Evolutionary conservation across 1,139 yeast genomes (phyloP).

Genomic region (Hansenula lynferdii): DNA sequence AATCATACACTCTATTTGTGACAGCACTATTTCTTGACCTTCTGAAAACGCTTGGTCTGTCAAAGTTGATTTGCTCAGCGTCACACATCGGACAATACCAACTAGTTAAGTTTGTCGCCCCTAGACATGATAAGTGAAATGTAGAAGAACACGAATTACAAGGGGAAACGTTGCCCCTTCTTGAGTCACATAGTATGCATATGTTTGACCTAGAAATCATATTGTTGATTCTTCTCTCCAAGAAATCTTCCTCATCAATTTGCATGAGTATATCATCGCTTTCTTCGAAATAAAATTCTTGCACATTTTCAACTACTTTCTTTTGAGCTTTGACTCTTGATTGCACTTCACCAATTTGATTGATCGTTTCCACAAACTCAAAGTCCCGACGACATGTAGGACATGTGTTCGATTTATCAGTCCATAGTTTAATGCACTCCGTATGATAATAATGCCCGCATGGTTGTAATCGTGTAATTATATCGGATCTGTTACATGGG

Average conservation of each 20-base stretch:
- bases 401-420: slow-evolving; percentile 44
- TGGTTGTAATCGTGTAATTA: slow-evolving; percentile 35
- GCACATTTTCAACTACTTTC: slow-evolving; percentile 25
- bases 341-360: slow-evolving; percentile 6
- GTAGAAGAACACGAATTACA: slow-evolving; percentile 22
- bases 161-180: slow-evolving; percentile 12
- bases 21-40: slow-evolving; percentile 21
- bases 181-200: slow-evolving; percentile 21
- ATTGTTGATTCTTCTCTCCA: slow-evolving; percentile 14
- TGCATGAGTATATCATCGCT: slow-evolving; percentile 11
- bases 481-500: slow-evolving; percentile 8
- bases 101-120: slow-evolving; percentile 8
- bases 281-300: slow-evolving; percentile 19
- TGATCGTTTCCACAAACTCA: slow-evolving; percentile 13
- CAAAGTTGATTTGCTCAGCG: slow-evolving; percentile 16
- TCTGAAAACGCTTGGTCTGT: slow-evolving; percentile 17
- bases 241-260: slow-evolving; percentile 7
- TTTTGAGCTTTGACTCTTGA: slow-evolving; percentile 33
- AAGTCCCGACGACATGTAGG: slow-evolving; percentile 42
- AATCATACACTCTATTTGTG: slow-evolving; percentile 20
- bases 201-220: slow-evolving; percentile 17
- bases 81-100: slow-evolving; percentile 26
- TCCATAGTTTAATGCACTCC: slow-evolving; percentile 42
- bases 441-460: slow-evolving; percentile 45
- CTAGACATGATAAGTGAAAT: slow-evolving; percentile 23